Evolutionary conservation across 805 yeast genomes (phyloP).

Genomic region (Ogataea trehalophila): DNA sequence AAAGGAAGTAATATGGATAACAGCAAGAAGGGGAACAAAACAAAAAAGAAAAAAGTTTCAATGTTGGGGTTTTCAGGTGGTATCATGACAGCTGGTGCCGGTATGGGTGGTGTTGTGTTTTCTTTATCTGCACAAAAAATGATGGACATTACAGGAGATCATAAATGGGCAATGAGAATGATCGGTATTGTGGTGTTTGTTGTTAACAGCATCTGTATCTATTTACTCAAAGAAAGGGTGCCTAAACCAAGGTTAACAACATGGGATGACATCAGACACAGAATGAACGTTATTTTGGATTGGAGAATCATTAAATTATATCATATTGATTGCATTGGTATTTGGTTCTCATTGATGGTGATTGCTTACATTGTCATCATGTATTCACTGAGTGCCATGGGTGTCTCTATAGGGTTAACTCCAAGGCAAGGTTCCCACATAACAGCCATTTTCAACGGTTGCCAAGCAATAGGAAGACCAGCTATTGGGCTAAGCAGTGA

Average conservation of each 20-base stretch:
- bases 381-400: constrained; percentile 41
- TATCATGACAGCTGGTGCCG: constrained; percentile 34
- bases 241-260: constrained; percentile 1
- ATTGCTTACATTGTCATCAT: constrained; percentile 38
- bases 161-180: constrained; percentile 37
- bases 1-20: not conserved
- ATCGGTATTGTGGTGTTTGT: constrained; percentile 33
- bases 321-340: constrained; percentile 3
- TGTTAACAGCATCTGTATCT: constrained; percentile 36
- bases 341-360: constrained; percentile 27
- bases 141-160: constrained; percentile 35
- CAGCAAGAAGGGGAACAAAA: not conserved
- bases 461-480: constrained; percentile 44
- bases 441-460: constrained; percentile 37
- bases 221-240: constrained; percentile 41
- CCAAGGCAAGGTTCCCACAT: constrained; percentile 38
- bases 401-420: constrained; percentile 40
- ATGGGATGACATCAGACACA: not conserved
- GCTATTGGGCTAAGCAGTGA: constrained; percentile 40
- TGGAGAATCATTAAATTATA: constrained; percentile 1
- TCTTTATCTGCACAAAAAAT: constrained; percentile 31
- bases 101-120: constrained; percentile 36
- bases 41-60: constrained; percentile 23
- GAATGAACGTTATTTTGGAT: constrained; percentile 4
- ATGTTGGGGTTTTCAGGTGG: constrained; percentile 37